Base-by-base conservation (phyloP, 2,329 filamentous ascomycete genomes). In the Xylariales sp. region DNA sequence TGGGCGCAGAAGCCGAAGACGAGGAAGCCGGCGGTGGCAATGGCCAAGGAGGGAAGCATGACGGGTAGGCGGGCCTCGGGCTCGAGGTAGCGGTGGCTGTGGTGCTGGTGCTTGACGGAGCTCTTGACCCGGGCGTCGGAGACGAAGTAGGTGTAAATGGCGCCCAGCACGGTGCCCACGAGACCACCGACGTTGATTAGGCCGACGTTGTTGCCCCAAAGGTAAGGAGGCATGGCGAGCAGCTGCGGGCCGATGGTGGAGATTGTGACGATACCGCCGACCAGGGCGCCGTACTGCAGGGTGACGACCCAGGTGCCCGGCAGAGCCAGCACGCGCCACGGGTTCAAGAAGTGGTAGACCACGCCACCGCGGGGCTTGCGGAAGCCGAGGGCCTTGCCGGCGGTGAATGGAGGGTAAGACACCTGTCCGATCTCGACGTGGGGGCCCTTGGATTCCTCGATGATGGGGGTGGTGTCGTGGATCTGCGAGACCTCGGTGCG, bases 1-100 rank as follows among this genome's bases (percentile, higher is more conserved):
- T 61, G 47, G 1, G 57, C 62, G 11, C 60, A 62, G 35, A 61
- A 61, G 0, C 61, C 62, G 43, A 65, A 65, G 1, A 63, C 51
- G 1, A 62, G 40, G 11, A 65, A 40, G 2, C 62, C 62, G 5
- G 44, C 35, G 0, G 62, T 64, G 0, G 58, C 56, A 1, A 61
- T 32, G 0, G 46, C 40, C 0, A 65, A 41, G 0, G 57, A 46
- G 0, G 56, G 55, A 35, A 63, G 51, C 32, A 62, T 51, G 2
- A 53, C 49, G 0, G 52, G 51, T 0, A 64, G 37, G 13, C 62
- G 45, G 5, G 48, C 49, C 39, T 65, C 62, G 1, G 62, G 48
- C 36, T 65, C 62, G 0, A 53, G 51, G 19, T 50, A 47, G 0
- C 60, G 59, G 6, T 54, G 46, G 7, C 8, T 30, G 7, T 30